phyloP scores from a whole-genome alignment of 2,329 filamentous ascomycete genomes.

The Colletotrichum incanum region DNA sequence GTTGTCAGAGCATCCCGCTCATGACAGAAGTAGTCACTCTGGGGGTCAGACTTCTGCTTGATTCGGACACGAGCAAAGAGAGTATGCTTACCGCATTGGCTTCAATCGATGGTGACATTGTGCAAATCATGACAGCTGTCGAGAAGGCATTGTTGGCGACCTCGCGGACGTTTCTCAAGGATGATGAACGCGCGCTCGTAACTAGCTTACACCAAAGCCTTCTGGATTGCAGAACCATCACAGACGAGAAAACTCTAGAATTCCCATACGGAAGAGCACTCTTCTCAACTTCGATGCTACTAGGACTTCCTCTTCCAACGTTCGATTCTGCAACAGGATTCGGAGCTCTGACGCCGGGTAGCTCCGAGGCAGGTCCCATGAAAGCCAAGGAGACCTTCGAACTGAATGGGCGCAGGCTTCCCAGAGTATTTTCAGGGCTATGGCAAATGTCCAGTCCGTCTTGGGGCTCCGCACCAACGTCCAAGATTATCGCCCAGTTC shows the following conservation, averaged over 20 bases:
- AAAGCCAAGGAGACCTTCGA: constrained; percentile 45
- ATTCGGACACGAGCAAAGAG: neutral
- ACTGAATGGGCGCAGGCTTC: constrained; percentile 46
- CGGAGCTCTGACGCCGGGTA: no score
- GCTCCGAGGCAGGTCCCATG: neutral
- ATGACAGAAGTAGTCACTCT: constrained; percentile 36
- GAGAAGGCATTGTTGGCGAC: constrained; percentile 50
- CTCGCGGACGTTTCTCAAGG: constrained; percentile 44
- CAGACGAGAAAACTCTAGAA: constrained; percentile 2
- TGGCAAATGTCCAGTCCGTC: constrained; percentile 53
- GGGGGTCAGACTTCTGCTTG: constrained; percentile 23
- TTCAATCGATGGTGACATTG: constrained; percentile 51
- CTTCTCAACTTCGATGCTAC: constrained; percentile 18
- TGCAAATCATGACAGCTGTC: constrained; percentile 55
- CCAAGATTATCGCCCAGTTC: constrained; percentile 49
- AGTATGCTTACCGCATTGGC: constrained; percentile 22
- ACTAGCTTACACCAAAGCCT: neutral
- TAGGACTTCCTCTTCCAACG: constrained; percentile 3
- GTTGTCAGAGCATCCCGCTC: constrained; percentile 43
- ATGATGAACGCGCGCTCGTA: constrained; percentile 38
- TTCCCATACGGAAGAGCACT: constrained; percentile 28
- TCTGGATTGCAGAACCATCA: neutral
- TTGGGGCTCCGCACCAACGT: constrained; percentile 48
- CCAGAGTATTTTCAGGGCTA: constrained; percentile 51
- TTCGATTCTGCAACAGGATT: neutral